A percentile compares a stretch with the other conserved stretches of the same genome.
phyloP scores from a whole-genome alignment of 495 filamentous ascomycete genomes.

The Hyaloscypha hepaticicola region DNA sequence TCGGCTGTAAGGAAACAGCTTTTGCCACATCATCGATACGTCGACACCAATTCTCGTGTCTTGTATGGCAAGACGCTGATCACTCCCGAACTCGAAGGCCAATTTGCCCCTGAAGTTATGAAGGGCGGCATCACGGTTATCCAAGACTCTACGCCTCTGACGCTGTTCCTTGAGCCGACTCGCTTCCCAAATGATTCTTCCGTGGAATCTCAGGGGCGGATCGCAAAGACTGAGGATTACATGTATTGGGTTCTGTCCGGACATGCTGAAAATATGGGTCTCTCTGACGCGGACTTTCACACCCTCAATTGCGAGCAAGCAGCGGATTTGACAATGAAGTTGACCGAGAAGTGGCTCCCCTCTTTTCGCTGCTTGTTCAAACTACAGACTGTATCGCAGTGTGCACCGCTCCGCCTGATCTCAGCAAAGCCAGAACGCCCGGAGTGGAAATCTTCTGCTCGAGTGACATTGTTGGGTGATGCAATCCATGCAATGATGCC shows the following conservation, averaged over 20 bases:
- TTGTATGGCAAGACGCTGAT: conserved; percentile 44
- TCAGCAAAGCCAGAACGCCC: conserved; percentile 42
- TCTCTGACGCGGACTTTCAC: conserved; percentile 23
- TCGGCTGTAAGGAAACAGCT: conserved; percentile 38
- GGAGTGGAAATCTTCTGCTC: conserved; percentile 35
- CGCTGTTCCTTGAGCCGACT: conserved; percentile 34
- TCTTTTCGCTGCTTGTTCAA: conserved; percentile 38
- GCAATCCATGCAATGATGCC: conserved; percentile 57
- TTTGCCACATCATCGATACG: conserved; percentile 39
- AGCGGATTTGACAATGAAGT: conserved; percentile 25
- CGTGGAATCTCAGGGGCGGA: conserved; percentile 6
- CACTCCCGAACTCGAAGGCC: conserved; percentile 33
- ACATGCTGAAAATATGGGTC: conserved; percentile 21
- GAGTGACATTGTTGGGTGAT: conserved; percentile 52
- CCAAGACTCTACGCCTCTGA: conserved; percentile 32
- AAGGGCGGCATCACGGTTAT: conserved; percentile 24
- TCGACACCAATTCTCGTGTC: conserved; percentile 45
- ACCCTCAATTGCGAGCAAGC: conserved; percentile 28
- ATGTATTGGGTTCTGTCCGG: conserved; percentile 39
- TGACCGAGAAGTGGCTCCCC: conserved; percentile 31
- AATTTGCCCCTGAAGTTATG: conserved; percentile 32
- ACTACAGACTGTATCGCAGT: conserved; percentile 36
- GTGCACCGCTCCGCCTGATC: conserved; percentile 36
- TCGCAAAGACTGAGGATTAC: conserved; percentile 36
- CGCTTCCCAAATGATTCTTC: conserved; percentile 6